Conservation (phyloP, 2,329 filamentous ascomycete genomes). For the Neopestalotiopsis clavispora region DNA sequence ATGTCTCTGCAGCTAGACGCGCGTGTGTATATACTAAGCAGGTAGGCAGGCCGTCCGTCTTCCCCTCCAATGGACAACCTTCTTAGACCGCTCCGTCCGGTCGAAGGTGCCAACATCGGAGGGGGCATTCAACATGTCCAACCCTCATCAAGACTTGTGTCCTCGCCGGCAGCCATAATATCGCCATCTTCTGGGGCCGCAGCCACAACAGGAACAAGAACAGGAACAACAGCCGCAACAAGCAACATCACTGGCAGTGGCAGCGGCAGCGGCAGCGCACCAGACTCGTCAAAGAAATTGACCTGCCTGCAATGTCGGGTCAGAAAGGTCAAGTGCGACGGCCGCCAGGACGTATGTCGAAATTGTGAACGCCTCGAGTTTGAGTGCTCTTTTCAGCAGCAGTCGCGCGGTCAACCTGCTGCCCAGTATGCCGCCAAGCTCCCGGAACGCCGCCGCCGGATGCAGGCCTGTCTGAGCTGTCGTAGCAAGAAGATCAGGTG, state of each 20-base stretch:
- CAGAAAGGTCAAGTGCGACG: slow-evolving; percentile 35
- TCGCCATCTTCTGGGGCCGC: background rate
- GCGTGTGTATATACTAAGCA: background rate
- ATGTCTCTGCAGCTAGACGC: background rate
- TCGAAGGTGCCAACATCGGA: slow-evolving; percentile 14
- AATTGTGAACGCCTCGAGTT: slow-evolving; percentile 40
- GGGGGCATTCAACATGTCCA: background rate
- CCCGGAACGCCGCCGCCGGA: slow-evolving; percentile 32
- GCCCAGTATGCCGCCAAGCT: slow-evolving; percentile 31
- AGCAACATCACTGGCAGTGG: background rate
- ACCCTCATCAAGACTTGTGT: background rate
- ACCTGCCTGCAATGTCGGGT: slow-evolving; percentile 31
- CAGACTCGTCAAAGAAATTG: slow-evolving; percentile 13
- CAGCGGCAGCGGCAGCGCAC: background rate
- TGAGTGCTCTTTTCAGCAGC: slow-evolving; percentile 39
- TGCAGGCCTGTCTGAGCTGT: slow-evolving; percentile 36
- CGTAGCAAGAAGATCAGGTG: slow-evolving; percentile 37
- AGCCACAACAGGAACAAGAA: background rate
- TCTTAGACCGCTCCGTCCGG: slow-evolving; percentile 15
- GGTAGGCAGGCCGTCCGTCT: background rate
- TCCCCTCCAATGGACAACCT: slow-evolving; percentile 16
- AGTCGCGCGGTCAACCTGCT: slow-evolving; percentile 25
- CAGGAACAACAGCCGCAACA: background rate
- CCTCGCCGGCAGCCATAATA: background rate
- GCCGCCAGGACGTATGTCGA: slow-evolving; percentile 32